Evolutionary conservation across 208 protist species (phyloP), one percentile per base, ranked within the genome.

Genomic region (Sergeia podlipaevii): DNA sequence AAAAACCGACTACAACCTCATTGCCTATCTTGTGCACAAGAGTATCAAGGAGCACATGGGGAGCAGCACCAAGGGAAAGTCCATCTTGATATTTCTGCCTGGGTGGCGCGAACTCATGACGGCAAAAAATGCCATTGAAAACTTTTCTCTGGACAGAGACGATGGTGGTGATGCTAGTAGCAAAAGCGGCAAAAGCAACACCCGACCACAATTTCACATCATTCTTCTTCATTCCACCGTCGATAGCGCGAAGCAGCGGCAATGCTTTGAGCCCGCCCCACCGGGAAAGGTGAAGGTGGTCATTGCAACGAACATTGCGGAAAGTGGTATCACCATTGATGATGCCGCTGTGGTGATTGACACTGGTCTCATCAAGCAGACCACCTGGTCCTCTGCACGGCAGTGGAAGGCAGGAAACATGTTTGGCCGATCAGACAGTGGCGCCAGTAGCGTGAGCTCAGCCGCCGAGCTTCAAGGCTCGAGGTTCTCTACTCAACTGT

Each of bases 71-170:
- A 37, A 33, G 4, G 78, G 75, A n/a, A 90, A 90, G 57, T 98
- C 98, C 49, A 96, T 99, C 48, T 88, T 99, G 6, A 68, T 99
- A 1, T 99, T 99, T 65, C 77, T 99, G 1, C 99, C 99, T 1
- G 98, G 98, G 30, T 97, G 98, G 85, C 91, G 97, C 63, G 99
- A 99, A 49, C 97, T 99, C 39, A 7, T 74, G 72, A 38, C 78
- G 55, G 65, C 79, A 39, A 66, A 71, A 47, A 28, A 79, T 61
- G 65, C 94, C 59, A 70, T 90, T 56, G 77, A 81, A 43, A 47
- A 61, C 73, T 17, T 93, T 39, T 7, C 7, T 17, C 11, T 15
- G 28, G 4, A 37, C 17, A 7, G 6, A 51, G n/a, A n/a, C n/a
- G n/a, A n/a, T n/a, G n/a, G n/a, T n/a, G n/a, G n/a, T n/a, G n/a